These are phyloP conservation scores for Gaultheria prostrata DNA, from an alignment of 148 eudicot genomes.

Conservation along the genomic window DNA sequence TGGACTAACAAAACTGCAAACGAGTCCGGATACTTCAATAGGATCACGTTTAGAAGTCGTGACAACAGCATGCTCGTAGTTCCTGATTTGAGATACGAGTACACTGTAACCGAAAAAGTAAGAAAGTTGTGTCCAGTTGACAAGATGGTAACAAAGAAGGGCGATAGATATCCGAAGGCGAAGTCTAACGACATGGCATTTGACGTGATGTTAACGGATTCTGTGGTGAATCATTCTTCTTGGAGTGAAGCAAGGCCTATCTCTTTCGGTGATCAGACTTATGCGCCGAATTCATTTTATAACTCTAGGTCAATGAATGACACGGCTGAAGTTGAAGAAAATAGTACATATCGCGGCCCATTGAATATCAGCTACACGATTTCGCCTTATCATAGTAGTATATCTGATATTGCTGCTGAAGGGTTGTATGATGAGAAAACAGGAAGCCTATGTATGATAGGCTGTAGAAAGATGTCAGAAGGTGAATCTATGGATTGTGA, in stretches of 20 bases:
- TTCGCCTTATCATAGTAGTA: neutral
- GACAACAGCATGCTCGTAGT: neutral
- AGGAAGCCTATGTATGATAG: conserved; percentile 25
- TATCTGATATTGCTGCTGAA: conserved; percentile 19
- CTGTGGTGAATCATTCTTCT: neutral
- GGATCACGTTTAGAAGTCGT: conserved; percentile 1
- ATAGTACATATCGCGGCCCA: neutral
- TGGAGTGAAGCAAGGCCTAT: conserved; percentile 9
- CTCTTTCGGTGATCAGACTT: conserved; percentile 11
- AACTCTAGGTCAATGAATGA: neutral
- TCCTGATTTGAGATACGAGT: conserved; percentile 15
- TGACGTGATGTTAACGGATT: neutral
- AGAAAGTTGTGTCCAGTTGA: conserved; percentile 9
- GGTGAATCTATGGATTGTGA: conserved; percentile 24
- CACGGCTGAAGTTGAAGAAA: neutral
- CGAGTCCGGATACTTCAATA: conserved; percentile 12
- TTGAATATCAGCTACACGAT: conserved; percentile 15
- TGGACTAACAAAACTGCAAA: conserved; percentile 18
- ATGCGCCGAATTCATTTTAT: too few relatives aligned
- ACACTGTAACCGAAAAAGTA: conserved; percentile 16
- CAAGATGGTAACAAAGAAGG: neutral
- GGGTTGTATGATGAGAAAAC: conserved; percentile 25
- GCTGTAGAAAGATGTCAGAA: conserved; percentile 19
- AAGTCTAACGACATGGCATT: conserved; percentile 13
- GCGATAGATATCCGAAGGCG: conserved; percentile 14